Conservation (phyloP, 1,284 basidiomycete genomes). For the Amylostereum areolatum region DNA sequence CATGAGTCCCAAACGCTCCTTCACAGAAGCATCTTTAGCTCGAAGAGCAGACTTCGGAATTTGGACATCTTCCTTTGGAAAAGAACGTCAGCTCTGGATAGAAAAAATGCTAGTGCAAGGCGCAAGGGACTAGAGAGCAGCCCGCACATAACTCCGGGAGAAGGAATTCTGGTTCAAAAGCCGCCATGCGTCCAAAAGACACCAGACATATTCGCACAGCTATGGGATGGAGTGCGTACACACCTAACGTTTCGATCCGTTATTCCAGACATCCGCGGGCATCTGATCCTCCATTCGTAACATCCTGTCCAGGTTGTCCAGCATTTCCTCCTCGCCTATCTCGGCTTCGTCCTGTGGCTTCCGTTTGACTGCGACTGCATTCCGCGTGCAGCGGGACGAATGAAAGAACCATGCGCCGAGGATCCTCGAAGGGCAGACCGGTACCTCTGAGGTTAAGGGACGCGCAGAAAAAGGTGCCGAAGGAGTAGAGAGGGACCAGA, state of each 20-base stretch:
- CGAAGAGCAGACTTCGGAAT: slow-evolving; percentile 20
- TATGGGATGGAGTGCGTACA: slow-evolving; percentile 10
- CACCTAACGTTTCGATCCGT: slow-evolving; percentile 45
- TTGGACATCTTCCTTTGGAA: slow-evolving; percentile 20
- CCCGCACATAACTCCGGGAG: not conserved
- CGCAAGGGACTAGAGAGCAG: not conserved
- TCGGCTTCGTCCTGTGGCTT: not conserved
- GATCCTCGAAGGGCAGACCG: not conserved
- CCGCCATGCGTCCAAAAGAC: not conserved
- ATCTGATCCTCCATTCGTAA: slow-evolving; percentile 32
- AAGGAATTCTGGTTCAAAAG: not conserved
- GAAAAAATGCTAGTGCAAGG: not conserved
- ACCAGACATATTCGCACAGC: not conserved
- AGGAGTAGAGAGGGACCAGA: slow-evolving; percentile 13
- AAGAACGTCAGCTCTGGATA: not conserved
- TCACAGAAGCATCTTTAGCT: slow-evolving; percentile 17
- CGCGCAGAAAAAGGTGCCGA: slow-evolving; percentile 1
- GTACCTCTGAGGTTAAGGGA: slow-evolving; percentile 4
- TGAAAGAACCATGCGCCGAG: not conserved
- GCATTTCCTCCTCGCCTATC: slow-evolving; percentile 3
- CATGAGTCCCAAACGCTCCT: slow-evolving; percentile 17
- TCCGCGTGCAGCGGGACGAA: not conserved
- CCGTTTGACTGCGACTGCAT: not conserved
- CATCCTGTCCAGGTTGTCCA: slow-evolving; percentile 11
- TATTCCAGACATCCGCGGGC: slow-evolving; percentile 47